phyloP scores from a whole-genome alignment of 176 grass and related monocot genomes.

The Triticum aestivum region DNA sequence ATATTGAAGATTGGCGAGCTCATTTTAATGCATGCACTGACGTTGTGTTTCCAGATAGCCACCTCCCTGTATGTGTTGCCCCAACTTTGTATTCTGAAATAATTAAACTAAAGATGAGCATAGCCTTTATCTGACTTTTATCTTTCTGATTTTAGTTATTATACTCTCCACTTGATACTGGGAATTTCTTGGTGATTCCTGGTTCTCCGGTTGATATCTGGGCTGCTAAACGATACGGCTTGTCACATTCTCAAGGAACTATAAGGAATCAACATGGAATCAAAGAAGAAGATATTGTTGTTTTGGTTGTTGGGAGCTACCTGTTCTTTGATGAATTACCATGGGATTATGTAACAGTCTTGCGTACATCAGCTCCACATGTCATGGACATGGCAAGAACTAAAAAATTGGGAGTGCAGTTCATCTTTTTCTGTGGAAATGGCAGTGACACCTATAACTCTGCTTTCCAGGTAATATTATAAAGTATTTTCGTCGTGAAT shows the following conservation, averaged over 20 bases:
- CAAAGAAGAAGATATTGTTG: constrained; percentile 57
- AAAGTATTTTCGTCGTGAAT: neutral
- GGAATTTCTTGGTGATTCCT: constrained; percentile 93
- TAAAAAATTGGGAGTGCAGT: constrained; percentile 51
- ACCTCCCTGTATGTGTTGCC: constrained; percentile 62
- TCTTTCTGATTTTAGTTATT: constrained; percentile 69
- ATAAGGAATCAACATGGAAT: constrained; percentile 60
- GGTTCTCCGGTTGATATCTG: constrained; percentile 68
- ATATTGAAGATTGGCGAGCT: constrained; percentile 79
- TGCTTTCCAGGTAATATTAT: constrained; percentile 67
- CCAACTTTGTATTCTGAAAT: constrained; percentile 14
- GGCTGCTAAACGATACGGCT: constrained; percentile 50
- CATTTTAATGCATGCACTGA: constrained; percentile 72
- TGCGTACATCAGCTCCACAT: constrained; percentile 58
- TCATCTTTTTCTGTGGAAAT: constrained; percentile 82
- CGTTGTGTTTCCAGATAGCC: constrained; percentile 89
- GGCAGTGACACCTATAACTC: constrained; percentile 59
- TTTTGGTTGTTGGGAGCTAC: constrained; percentile 81
- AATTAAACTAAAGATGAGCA: constrained; percentile 23
- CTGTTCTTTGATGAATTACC: constrained; percentile 79
- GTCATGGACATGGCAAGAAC: constrained; percentile 56
- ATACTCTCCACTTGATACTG: constrained; percentile 66
- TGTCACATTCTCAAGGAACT: constrained; percentile 49
- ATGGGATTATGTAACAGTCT: constrained; percentile 64
- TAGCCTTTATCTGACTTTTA: constrained; percentile 32